Percentiles rank a stretch among this genome's conserved stretches.
Conservation (phyloP, 2,329 filamentous ascomycete genomes). For the Colletotrichum sp. region DNA sequence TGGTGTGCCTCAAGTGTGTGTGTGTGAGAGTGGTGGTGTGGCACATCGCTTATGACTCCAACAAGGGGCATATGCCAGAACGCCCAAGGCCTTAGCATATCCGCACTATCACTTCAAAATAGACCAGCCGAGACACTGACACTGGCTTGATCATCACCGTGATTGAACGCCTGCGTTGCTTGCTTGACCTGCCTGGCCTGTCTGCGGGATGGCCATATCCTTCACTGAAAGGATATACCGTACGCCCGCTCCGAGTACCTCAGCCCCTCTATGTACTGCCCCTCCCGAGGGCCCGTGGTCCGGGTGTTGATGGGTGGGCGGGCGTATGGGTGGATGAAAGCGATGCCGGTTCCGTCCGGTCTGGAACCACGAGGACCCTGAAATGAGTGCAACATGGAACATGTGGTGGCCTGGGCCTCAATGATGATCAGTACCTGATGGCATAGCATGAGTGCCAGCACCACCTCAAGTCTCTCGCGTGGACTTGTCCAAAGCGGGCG, state of each 20-base stretch:
- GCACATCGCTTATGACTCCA: neutral
- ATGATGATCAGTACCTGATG: neutral
- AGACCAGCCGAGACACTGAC: neutral
- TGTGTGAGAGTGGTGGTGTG: neutral
- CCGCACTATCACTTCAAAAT: neutral
- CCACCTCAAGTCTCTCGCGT: neutral
- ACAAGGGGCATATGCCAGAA: neutral
- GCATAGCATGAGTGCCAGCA: neutral
- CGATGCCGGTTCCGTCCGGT: conserved; percentile 4
- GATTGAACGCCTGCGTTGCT: neutral
- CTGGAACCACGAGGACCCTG: neutral
- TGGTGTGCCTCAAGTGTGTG: neutral
- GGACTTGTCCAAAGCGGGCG: neutral
- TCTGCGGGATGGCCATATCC: neutral
- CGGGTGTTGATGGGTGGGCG: neutral
- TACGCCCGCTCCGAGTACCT: neutral
- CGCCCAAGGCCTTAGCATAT: neutral
- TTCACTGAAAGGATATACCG: neutral
- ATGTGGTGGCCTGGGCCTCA: neutral
- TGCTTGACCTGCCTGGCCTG: neutral
- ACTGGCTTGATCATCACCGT: neutral
- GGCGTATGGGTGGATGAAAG: neutral
- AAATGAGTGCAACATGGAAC: neutral
- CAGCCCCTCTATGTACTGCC: neutral
- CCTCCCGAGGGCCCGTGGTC: neutral